Evolutionary conservation across 331 rosid genomes (phyloP), one percentile per base, ranked within the genome.

Genomic region (Ulmus americana): DNA sequence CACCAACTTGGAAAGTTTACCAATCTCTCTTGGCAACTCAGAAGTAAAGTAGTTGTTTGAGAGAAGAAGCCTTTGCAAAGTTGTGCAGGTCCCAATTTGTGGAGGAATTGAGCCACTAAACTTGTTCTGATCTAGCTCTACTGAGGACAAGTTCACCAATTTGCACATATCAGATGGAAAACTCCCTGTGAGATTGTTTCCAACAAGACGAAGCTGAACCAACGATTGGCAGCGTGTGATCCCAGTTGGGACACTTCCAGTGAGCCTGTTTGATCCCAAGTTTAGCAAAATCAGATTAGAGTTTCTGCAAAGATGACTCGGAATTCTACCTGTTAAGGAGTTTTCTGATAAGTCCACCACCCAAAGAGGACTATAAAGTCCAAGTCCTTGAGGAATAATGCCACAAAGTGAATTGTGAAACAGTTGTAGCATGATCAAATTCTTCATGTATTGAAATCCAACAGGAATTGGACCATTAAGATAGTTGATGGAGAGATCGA

Each of bases 271-370:
- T 39, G 64, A 69, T 28, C 58, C 80, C 64, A 75, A 39, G 55
- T 64, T 76, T 13, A 76, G 55, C 58, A 70, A 52, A 13, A 64
- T 70, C 45, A 76, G 65, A 43, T 70, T 64, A 1, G 72, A 64
- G 40, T 45, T 6, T 40, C 12, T 45, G 76, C 80, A 76, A 28
- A 70, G 43, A 59, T 76, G 59, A 43, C n/a, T 72, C 10, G 80
- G 80, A 69, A 76, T 60, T 50, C 68, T 59, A 45, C 80, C 75
- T 0, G 72, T 70, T 5, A 76, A 9, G 0, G 10, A 11, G 70
- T 76, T 76, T 15, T 45, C 76, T 0, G 80, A 76, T 6, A 76
- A 76, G 63, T 76, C 76, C 52, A 70, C 72, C 68, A 76, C 76
- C 80, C 80, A 76, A 53, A 76, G 80, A 38, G 1, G 48, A 58